Base-by-base conservation (phyloP, 2,329 filamentous ascomycete genomes). In the Dothideomycetes sp. region DNA sequence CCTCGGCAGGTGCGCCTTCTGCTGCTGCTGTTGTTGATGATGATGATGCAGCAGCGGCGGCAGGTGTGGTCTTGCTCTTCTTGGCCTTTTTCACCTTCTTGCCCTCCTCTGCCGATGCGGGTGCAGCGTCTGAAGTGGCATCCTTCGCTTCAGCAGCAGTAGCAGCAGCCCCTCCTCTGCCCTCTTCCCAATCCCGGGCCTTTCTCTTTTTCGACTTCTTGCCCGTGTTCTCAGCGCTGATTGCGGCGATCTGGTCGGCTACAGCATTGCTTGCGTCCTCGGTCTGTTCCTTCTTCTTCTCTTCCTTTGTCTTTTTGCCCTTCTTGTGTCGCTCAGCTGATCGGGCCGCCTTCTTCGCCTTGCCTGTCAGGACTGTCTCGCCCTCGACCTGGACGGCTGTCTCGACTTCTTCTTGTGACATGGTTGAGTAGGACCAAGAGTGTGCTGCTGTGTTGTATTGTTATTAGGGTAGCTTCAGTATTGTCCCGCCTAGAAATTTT, bases 311-410 rank as follows among this genome's bases (percentile, higher is more conserved):
- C 47, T 61, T 60, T 44, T 57, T 57, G 48, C 50, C 48, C 44
- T 54, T 54, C 45, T 50, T 49, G 31, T 48, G 46, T 38, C 58
- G 45, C 45, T 59, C 56, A 17, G 55, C 55, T 38, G 59, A 56
- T 35, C 58, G 45, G 32, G 52, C 51, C 14, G 54, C 56, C 37
- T 58, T 58, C 48, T 55, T 59, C 31, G 55, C 55, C 42, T 59
- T 60, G 36, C 52, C 44, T 9, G 49, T 53, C 7, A 53, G 34
- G 1, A 42, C 32, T 15, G n/a, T n/a, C n/a, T n/a, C n/a, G n/a
- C n/a, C n/a, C n/a, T n/a, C n/a, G n/a, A n/a, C n/a, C n/a, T n/a
- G n/a, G n/a, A n/a, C n/a, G n/a, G n/a, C n/a, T n/a, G n/a, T n/a
- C 7, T 54, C 54, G 43, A 50, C 42, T 38, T 52, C 39, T 27